Evolutionary conservation across 768 basidiomycete species (phyloP), one percentile per base, ranked within the genome.

Genomic region (Mycena latifolia): DNA sequence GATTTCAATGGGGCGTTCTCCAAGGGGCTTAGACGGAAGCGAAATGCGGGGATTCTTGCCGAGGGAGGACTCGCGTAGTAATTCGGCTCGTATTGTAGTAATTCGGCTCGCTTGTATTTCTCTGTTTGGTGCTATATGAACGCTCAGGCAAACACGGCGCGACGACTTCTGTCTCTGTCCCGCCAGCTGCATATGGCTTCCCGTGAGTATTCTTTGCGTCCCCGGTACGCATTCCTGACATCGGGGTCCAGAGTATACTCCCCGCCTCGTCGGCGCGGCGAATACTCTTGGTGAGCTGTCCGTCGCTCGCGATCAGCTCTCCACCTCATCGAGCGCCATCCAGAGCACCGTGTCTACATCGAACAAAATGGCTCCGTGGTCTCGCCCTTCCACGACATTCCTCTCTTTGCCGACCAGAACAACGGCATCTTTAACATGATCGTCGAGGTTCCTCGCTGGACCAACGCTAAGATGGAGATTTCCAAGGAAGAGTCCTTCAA

Each of bases 401-500:
- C 97, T 14, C 95, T 99, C 75, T 98, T 98, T 78, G 96, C 96
- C 59, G 95, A 99, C 82, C 94, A 91, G 84, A 91, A 85, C 83
- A 93, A 92, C 79, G 94, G 94, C 76, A 92, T 98, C 84, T 87
- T 98, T 83, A 99, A 98, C 92, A 98, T 99, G 95, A 85, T 98
- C 79, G 96, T 98, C 81, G 95, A 98, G 83, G 89, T 97, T 62
- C 98, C 98, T 53, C 93, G 98, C 75, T 99, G 98, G 98, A 98
- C 96, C 79, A 98, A 99, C 85, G 98, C 98, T 58, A 99, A 99
- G 88, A 93, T 99, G 92, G 98, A 99, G 83, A 98, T 98, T 79
- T 97, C 88, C 81, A 99, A 98, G 82, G 96, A 98, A 75, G 97
- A 99, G 80, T 59, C 88, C n/a, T 95, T 99, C 89, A 99, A 99